Evolutionary conservation across 139 green algal genomes (phyloP).

Genomic region (Chlamydomonas sp.): DNA sequence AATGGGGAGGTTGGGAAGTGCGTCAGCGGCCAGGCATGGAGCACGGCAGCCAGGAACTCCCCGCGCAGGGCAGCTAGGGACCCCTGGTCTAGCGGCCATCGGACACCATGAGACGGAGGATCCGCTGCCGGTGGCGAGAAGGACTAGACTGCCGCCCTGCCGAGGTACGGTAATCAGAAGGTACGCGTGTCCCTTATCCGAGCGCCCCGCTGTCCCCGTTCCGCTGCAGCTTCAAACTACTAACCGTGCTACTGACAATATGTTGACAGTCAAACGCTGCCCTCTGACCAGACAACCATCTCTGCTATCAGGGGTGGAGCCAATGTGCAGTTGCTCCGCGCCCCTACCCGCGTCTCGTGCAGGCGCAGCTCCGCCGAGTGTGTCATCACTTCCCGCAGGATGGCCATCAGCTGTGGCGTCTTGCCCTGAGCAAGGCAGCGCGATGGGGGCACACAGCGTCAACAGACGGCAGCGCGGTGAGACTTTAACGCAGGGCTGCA

Average conservation of each 20-base stretch:
- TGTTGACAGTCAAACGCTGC: no score
- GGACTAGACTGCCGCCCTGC: no score
- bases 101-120: neutral
- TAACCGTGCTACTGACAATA: no score
- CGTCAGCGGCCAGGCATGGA: no score
- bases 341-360: constrained; percentile 9
- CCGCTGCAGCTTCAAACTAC: no score
- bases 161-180: neutral
- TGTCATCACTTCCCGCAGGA: constrained; percentile 29
- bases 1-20: no score
- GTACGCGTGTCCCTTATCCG: no score
- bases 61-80: no score
- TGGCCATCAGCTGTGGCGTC: constrained; percentile 36
- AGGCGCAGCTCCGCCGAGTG: constrained; percentile 15
- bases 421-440: constrained; percentile 25
- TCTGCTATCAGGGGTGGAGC: constrained; percentile 17
- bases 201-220: no score
- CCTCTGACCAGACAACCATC: no score
- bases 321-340: constrained; percentile 1
- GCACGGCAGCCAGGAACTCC: no score
- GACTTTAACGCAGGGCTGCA: neutral
- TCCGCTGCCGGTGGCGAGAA: neutral
- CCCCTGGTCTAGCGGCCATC: no score
- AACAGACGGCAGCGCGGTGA: neutral
- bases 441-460: neutral